A percentile compares a stretch with the other conserved stretches of the same genome.
phyloP scores from a whole-genome alignment of 1,284 basidiomycete species.

The Acaromyces ingoldii region DNA sequence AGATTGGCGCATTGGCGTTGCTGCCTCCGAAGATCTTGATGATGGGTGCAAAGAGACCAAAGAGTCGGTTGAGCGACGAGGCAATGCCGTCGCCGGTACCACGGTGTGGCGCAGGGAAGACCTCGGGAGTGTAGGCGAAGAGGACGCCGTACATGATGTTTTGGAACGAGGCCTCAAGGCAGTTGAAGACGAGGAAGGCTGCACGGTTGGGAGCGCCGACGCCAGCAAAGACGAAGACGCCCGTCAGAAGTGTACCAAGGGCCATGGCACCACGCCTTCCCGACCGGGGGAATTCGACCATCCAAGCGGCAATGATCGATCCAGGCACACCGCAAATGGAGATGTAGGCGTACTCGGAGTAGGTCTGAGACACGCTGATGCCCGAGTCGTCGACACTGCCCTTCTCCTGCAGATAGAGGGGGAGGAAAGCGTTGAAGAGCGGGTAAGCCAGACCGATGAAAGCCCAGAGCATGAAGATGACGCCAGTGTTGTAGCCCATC shows the following conservation, averaged over 20 bases:
- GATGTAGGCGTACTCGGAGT: slow-evolving; percentile 48
- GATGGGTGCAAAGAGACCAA: slow-evolving; percentile 44
- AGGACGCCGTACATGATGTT: slow-evolving; percentile 27
- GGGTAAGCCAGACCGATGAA: slow-evolving; percentile 51
- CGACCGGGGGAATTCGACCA: slow-evolving; percentile 45
- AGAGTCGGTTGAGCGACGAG: slow-evolving; percentile 33
- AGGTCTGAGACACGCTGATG: slow-evolving; percentile 17
- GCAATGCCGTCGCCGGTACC: slow-evolving; percentile 49
- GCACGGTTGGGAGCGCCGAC: slow-evolving; percentile 29
- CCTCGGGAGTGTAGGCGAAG: slow-evolving; percentile 42
- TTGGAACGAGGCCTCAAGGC: slow-evolving; percentile 36
- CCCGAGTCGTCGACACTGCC: slow-evolving; percentile 12
- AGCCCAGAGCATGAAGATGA: slow-evolving; percentile 43
- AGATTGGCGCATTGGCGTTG: slow-evolving; percentile 23
- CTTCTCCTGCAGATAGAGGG: slow-evolving; percentile 32
- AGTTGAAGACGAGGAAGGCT: slow-evolving; percentile 42
- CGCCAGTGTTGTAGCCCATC: slow-evolving; percentile 39
- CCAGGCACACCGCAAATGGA: slow-evolving; percentile 49
- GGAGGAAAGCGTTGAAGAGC: slow-evolving; percentile 49
- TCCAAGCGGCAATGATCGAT: slow-evolving; percentile 43
- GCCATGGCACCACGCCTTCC: slow-evolving; percentile 48
- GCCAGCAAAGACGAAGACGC: slow-evolving; percentile 49
- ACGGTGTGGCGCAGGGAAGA: slow-evolving; percentile 45
- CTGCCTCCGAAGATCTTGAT: slow-evolving; percentile 38
- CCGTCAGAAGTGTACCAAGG: slow-evolving; percentile 44